A percentile compares a stretch with the other conserved stretches of the same genome.
These are phyloP conservation scores for Phaeoacremonium minimum DNA, from an alignment of 2,329 filamentous ascomycete species.

Conservation along the genomic window DNA sequence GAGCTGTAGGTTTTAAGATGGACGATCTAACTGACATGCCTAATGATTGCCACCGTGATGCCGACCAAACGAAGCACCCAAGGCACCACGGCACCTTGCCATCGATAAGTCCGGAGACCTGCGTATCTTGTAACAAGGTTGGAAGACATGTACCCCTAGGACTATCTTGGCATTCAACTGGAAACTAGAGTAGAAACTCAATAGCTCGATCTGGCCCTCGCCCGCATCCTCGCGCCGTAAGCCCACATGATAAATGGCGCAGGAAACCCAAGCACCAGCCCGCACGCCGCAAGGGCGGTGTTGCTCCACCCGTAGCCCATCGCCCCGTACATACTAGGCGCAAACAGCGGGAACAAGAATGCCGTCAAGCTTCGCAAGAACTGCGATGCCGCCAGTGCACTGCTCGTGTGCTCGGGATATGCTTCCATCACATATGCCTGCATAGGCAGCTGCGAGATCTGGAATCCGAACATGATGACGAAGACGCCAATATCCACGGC, in stretches of 20 bases:
- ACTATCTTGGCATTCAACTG: no score
- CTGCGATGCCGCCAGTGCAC: conserved; percentile 39
- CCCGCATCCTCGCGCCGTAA: conserved; percentile 28
- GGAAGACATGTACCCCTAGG: no score
- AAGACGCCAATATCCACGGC: conserved; percentile 30
- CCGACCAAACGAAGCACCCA: no score
- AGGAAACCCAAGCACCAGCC: conserved; percentile 28
- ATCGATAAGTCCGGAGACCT: no score
- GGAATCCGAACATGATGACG: conserved; percentile 23
- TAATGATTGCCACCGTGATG: no score
- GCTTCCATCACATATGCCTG: conserved; percentile 37
- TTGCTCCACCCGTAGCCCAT: conserved; percentile 35
- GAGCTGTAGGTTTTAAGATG: no score
- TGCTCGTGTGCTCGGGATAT: conserved; percentile 41
- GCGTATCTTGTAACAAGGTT: no score
- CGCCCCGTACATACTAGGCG: conserved; percentile 28
- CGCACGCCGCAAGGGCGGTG: conserved; percentile 28
- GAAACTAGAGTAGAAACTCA: no score
- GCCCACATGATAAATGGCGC: conserved; percentile 33
- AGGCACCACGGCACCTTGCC: no score
- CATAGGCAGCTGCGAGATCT: conserved; percentile 23
- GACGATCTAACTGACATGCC: no score
- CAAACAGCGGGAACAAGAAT: conserved; percentile 46
- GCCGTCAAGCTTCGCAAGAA: conserved; percentile 39
- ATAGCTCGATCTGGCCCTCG: conserved; percentile 12